Evolutionary conservation across 2,329 filamentous ascomycete species (phyloP), one percentile per base, ranked within the genome.

Genomic region (Fusarium miscanthi): DNA sequence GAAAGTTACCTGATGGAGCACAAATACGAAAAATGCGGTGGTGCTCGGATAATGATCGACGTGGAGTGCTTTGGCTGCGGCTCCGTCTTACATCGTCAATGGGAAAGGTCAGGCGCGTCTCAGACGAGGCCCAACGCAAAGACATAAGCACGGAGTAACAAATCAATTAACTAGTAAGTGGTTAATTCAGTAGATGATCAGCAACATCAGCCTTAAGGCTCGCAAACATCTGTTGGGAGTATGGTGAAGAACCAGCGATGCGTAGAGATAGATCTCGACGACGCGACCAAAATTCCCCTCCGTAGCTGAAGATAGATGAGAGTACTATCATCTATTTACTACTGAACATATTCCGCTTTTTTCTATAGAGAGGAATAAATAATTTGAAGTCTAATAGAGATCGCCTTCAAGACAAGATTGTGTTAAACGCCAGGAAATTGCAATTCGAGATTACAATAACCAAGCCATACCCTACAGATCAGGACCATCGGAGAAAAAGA

Each of bases 271-370:
- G 19, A 30, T 46, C 27, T 30, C 27, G 13, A 6, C 6, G 9
- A 17, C 27, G 5, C 8, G 9, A 0, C 25, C 13, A 21, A 2
- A 25, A n/a, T 30, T 16, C 19, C 3, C 30, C 4, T 7, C 43
- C 1, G 9, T 6, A 13, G 6, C 25, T 46, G 17, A 25, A 21
- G 3, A 5, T 0, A 30, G 19, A 27, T 6, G 17, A 9, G 4
- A 27, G 9, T 0, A 19, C 6, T 2, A 19, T 13, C 27, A 13
- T 19, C 0, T 19, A 19, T 19, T 4, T 0, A 13, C 7, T 27
- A 13, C 4, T 27, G 1, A 27, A 5, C 0, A 10, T 25, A 19
- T 1, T 25, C n/a, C 2, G 0, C 21, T 27, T 45, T 2, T n/a
- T n/a, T n/a, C n/a, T n/a, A n/a, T n/a, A n/a, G 3, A 27, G 17